Evolutionary conservation across 108 stramenopile genomes (phyloP).

Genomic region (Stephanodiscus minutulus): DNA sequence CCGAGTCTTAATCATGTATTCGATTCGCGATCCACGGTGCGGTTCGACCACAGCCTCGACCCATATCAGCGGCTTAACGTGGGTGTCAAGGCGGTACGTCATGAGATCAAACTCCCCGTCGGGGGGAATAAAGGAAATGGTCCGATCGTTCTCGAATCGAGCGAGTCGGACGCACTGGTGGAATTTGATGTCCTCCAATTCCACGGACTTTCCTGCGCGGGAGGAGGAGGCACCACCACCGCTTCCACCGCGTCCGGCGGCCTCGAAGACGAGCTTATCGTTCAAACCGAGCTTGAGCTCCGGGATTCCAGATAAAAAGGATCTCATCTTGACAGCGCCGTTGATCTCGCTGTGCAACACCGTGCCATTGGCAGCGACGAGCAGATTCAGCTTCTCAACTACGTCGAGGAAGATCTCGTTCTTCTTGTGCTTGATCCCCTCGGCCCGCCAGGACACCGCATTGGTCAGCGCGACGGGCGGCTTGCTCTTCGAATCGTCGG

Average conservation of each 20-base stretch:
- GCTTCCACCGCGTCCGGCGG: constrained; percentile 69
- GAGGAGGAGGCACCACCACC: constrained; percentile 37
- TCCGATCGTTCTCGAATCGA: constrained; percentile 98
- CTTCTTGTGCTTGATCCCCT: constrained; percentile 99
- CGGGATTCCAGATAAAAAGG: constrained; percentile 98
- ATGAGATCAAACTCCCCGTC: constrained; percentile 99
- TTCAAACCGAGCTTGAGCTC: constrained; percentile 99
- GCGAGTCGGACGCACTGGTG: constrained; percentile 99
- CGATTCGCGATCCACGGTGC: constrained; percentile 94
- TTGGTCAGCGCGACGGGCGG: constrained; percentile 98
- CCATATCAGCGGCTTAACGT: constrained; percentile 99
- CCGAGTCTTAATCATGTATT: constrained; percentile 99
- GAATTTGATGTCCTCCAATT: constrained; percentile 99
- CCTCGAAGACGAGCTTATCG: constrained; percentile 99
- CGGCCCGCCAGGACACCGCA: constrained; percentile 97
- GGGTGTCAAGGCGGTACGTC: constrained; percentile 98
- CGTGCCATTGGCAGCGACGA: constrained; percentile 97
- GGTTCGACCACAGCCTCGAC: constrained; percentile 98
- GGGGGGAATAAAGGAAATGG: constrained; percentile 99
- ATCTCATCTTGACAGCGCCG: constrained; percentile 94
- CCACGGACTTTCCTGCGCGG: constrained; percentile 89
- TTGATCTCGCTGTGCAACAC: constrained; percentile 92
- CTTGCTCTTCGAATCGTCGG: constrained; percentile 74
- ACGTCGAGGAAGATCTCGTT: constrained; percentile 99
- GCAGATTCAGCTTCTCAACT: constrained; percentile 97